A percentile compares a stretch with the other conserved stretches of the same genome.
Conservation (phyloP, 306 rosid species). For the Aeschynomene evenia region DNA sequence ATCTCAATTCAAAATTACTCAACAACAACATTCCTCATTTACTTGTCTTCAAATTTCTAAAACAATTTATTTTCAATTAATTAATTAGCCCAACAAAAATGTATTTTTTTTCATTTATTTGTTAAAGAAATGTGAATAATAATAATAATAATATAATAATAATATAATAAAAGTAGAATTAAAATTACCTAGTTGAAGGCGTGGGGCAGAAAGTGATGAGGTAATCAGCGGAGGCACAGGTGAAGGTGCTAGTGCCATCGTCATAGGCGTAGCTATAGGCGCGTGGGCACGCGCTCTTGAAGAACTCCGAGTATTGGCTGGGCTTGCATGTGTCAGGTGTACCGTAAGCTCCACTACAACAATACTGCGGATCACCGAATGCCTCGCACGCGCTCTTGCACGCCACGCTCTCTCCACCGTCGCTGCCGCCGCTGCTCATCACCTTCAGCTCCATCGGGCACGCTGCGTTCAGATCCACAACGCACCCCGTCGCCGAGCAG, state of each 20-base stretch:
- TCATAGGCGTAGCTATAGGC: conserved; percentile 92
- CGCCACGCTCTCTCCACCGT: conserved; percentile 52
- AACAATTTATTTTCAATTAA: neutral
- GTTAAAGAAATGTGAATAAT: neutral
- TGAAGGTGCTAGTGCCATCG: conserved; percentile 86
- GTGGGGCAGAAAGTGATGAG: conserved; percentile 66
- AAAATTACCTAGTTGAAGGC: conserved; percentile 48
- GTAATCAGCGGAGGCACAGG: conserved; percentile 71
- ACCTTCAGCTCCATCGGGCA: conserved; percentile 73
- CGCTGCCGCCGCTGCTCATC: neutral
- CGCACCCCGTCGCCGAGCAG: conserved; percentile 73
- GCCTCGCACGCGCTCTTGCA: conserved; percentile 97
- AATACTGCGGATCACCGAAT: conserved; percentile 69
- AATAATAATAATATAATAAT: too few species aligned
- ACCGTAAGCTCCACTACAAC: conserved; percentile 77
- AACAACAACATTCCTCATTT: neutral
- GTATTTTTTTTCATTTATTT: too few species aligned
- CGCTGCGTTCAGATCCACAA: conserved; percentile 53
- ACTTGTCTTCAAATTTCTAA: neutral
- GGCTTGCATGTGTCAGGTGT: conserved; percentile 69
- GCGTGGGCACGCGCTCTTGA: conserved; percentile 74
- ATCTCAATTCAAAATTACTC: neutral
- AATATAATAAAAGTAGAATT: too few species aligned
- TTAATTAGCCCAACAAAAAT: neutral
- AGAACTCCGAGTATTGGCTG: conserved; percentile 63